Percentiles rank a stretch among this genome's conserved stretches.
phyloP scores from a whole-genome alignment of 2,329 filamentous ascomycete genomes.

The Ophiostoma sp. region DNA sequence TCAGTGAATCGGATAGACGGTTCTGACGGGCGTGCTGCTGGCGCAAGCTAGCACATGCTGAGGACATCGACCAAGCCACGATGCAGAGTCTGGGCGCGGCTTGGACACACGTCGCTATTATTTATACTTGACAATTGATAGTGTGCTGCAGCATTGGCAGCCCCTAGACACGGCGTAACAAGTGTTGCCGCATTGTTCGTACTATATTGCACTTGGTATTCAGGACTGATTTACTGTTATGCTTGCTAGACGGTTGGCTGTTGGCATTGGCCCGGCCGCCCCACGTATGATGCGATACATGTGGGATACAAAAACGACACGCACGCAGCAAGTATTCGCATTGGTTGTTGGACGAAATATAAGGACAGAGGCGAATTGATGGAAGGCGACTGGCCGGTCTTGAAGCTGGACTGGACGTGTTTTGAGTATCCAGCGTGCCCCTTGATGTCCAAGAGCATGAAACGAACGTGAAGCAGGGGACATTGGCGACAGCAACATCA shows the following conservation, averaged over 20 bases:
- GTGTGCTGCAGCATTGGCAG: background rate
- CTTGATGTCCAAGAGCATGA: conserved; percentile 1
- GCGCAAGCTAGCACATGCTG: background rate
- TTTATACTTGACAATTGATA: background rate
- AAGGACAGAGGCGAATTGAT: no score
- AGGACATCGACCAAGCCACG: background rate
- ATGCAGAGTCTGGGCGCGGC: background rate
- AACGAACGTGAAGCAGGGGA: conserved; percentile 7
- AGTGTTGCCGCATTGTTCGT: background rate
- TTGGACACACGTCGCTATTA: background rate
- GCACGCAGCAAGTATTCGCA: background rate
- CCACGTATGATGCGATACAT: no score
- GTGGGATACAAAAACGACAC: background rate
- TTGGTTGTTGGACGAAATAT: background rate
- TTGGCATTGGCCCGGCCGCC: no score
- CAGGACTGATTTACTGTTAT: no score
- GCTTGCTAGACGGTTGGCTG: no score
- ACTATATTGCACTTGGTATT: background rate
- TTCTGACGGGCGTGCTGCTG: no score
- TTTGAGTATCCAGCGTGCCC: conserved; percentile 5
- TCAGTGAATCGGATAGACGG: background rate
- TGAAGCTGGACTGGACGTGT: background rate
- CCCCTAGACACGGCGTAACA: background rate
- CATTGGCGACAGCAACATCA: conserved; percentile 5
- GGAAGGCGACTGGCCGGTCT: no score